A percentile compares a stretch with the other conserved stretches of the same genome.
Conservation (phyloP, 1,284 basidiomycete genomes). For the Ceratobasidium sp. region DNA sequence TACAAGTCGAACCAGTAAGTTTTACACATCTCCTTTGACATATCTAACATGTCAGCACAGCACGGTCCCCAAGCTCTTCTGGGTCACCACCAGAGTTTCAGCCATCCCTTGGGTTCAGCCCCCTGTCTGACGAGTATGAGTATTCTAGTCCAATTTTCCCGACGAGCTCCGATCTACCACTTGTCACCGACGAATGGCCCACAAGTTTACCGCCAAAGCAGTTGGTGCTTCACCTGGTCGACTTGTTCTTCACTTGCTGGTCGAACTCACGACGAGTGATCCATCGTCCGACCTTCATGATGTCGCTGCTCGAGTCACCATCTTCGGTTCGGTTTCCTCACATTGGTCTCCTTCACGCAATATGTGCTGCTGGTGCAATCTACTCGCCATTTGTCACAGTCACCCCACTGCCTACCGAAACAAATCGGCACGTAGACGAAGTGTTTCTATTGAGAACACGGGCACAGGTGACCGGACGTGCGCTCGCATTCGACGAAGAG, state of each 20-base stretch:
- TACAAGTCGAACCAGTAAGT: too few species aligned
- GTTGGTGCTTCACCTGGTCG: slow-evolving; percentile 46
- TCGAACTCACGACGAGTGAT: slow-evolving; percentile 44
- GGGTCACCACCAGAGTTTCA: background rate
- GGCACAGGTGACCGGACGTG: background rate
- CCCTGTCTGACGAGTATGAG: background rate
- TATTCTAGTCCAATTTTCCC: background rate
- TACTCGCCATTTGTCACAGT: slow-evolving; percentile 20
- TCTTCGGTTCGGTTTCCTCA: slow-evolving; percentile 41
- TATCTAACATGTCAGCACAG: too few species aligned
- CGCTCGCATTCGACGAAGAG: slow-evolving; percentile 30
- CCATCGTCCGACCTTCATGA: slow-evolving; percentile 49
- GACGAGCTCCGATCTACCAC: slow-evolving; percentile 48
- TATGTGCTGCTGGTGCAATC: slow-evolving; percentile 28
- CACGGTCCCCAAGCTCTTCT: background rate
- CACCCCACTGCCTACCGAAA: background rate
- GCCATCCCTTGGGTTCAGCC: background rate
- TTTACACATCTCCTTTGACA: too few species aligned
- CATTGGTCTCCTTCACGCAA: slow-evolving; percentile 29
- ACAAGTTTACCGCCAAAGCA: slow-evolving; percentile 51
- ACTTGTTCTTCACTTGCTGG: slow-evolving; percentile 46
- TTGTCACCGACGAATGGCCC: slow-evolving; percentile 75
- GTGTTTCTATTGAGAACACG: slow-evolving; percentile 7
- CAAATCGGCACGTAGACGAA: background rate
- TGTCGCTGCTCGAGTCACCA: slow-evolving; percentile 38